Percentiles rank a stretch among this genome's conserved stretches.
phyloP scores from a whole-genome alignment of 148 eudicot species.

The Amaranthus palmeri region DNA sequence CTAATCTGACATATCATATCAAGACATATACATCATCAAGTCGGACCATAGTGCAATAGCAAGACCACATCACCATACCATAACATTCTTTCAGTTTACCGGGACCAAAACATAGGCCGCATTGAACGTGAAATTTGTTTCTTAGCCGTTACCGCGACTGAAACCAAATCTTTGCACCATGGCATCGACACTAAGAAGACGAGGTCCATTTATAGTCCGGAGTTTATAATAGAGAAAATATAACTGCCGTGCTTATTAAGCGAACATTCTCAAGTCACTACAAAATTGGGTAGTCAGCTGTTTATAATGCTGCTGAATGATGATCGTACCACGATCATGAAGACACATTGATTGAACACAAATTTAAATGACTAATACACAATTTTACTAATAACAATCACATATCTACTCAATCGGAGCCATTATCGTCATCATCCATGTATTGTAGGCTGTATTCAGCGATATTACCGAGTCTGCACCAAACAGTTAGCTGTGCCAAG shows the following conservation, averaged over 20 bases:
- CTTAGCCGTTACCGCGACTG: too few relatives aligned
- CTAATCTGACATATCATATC: too few relatives aligned
- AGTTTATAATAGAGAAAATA: not conserved
- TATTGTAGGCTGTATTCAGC: conserved; percentile 5
- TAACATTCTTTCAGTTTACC: too few relatives aligned
- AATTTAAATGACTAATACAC: conserved; percentile 15
- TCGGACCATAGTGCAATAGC: too few relatives aligned
- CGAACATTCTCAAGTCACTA: conserved; percentile 23
- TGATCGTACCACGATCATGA: conserved; percentile 28
- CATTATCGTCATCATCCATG: conserved; percentile 29
- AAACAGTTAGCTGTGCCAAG: conserved; percentile 20
- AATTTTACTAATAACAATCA: conserved; percentile 19
- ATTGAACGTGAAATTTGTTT: too few relatives aligned
- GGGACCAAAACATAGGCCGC: too few relatives aligned
- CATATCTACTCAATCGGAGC: conserved; percentile 27
- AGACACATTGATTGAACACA: conserved; percentile 16
- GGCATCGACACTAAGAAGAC: too few relatives aligned
- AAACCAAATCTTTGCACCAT: too few relatives aligned
- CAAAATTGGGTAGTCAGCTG: conserved; percentile 30
- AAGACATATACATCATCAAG: too few relatives aligned
- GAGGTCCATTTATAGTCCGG: too few relatives aligned
- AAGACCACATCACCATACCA: too few relatives aligned
- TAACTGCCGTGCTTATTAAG: conserved; percentile 22
- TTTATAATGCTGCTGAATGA: conserved; percentile 12
- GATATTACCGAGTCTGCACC: conserved; percentile 11